Evolutionary conservation across 306 rosid genomes (phyloP), one percentile per base, ranked within the genome.

Genomic region (Senna siamea): DNA sequence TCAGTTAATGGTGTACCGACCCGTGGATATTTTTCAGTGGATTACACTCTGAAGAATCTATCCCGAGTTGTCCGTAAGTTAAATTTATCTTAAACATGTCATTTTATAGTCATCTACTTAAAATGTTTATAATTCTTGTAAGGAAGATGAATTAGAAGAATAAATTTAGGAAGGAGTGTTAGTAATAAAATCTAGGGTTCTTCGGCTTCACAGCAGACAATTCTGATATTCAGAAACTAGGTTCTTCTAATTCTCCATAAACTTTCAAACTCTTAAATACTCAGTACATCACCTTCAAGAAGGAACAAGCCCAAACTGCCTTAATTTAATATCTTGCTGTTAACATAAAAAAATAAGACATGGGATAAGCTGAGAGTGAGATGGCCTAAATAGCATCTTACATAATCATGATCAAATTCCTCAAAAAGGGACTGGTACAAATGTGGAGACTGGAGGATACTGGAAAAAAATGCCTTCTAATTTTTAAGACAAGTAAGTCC

Each of bases 11-110:
- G 96, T n/a, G 74, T 34, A 20, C n/a, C 61, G 4, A 83, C 81
- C 17, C 34, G 0, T 0, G 96, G 89, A 59, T 88, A 83, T 77
- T 88, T 91, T 85, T 38, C 94, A 0, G 46, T 87, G 57, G 90
- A 93, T 80, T 91, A 80, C 82, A 81, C 76, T 44, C 7, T 46
- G 35, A n/a, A 48, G 15, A 86, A 89, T 11, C 80, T 90, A 18
- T 37, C 81, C 51, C 35, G 32, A 23, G 78, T 87, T 44, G 0
- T 0, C 26, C 8, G 96, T 93, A 83, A 89, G 93, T 75, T 73
- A 11, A 73, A 64, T 38, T 50, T 44, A 44, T 72, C 57, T 64
- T 62, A 6, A 64, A 35, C 22, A 43, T 50, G 12, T 70, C 26
- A 35, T 59, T 52, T 65, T 51, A 11, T 74, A 35, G 44, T 55